Conservation (phyloP, 2,329 filamentous ascomycete genomes). For the Penicillium sp. region DNA sequence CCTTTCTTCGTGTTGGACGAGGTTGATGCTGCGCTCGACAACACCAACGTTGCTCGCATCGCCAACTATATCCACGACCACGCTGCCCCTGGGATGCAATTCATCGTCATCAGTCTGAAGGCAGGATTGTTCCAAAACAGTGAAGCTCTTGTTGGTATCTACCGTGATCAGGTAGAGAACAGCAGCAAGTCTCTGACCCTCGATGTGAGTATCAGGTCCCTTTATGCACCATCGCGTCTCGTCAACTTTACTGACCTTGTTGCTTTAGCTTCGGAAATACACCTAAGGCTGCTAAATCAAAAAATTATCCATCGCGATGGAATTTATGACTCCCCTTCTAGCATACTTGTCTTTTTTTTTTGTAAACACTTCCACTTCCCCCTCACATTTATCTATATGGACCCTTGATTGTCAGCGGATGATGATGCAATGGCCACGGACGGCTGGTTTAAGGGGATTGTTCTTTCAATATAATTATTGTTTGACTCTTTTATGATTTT, state of each 20-base stretch:
- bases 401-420: neutral
- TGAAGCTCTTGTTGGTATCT: constrained; percentile 91
- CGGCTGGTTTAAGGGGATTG: too few species aligned
- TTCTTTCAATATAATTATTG: too few species aligned
- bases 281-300: constrained; percentile 14
- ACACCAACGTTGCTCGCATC: constrained; percentile 92
- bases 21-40: constrained; percentile 96
- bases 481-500: too few species aligned
- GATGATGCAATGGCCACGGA: too few species aligned
- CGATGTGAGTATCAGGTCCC: constrained; percentile 64
- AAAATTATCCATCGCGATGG: constrained; percentile 2
- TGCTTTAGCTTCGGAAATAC: constrained; percentile 32
- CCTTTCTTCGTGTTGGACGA: constrained; percentile 98
- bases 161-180: constrained; percentile 89
- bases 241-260: constrained; percentile 6
- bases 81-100: constrained; percentile 95
- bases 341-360: constrained; percentile 7
- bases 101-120: constrained; percentile 96
- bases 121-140: constrained; percentile 93
- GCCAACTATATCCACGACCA: constrained; percentile 95
- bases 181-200: constrained; percentile 85
- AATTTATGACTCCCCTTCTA: constrained; percentile 12
- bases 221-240: neutral
- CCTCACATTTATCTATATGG: constrained; percentile 1
- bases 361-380: constrained; percentile 20